Base-by-base conservation (phyloP, 2,329 filamentous ascomycete species). In the Apiospora hydei region DNA sequence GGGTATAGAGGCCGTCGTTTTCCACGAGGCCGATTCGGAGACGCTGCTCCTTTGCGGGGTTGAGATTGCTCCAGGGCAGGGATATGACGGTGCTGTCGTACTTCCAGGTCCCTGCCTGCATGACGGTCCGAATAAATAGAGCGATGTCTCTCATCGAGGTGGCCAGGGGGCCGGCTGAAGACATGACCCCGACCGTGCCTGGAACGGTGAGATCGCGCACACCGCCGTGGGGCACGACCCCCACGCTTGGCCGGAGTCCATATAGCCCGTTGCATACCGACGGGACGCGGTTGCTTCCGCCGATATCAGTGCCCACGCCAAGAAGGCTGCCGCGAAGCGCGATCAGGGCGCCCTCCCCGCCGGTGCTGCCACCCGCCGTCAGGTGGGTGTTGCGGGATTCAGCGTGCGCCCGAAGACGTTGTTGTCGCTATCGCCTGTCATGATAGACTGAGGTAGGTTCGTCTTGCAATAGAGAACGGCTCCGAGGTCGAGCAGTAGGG, bases 161-260 rank as follows among this genome's bases (percentile, higher is more conserved):
- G 7, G 87, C 82, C 81, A 92, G 84, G 1, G 90, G 90, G 0
- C 90, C 90, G n/a, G 91, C 81, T 0, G 89, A 85, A 0, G 90
- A 92, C 1, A 89, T 89, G 0, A 92, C 87, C 78, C 92, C 89
- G 71, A 91, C 88, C 76, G 92, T 90, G 2, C 90, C 89, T 10
- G 57, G 57, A 53, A 91, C 89, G 0, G 88, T 91, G 0, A 89
- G 90, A 0, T 91, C 89, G 0, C 88, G 84, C 0, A 90, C 88
- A 0, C 88, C 89, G 16, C 84, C 77, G 69, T 91, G 92, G 0
- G 90, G 88, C 0, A 91, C 3, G 81, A 47, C 26, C 76, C 82
- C 75, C 72, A 84, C 83, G 44, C 81, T 85, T 30, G 84, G 86
- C 70, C 88, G 87, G 46, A 88, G 79, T 0, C 85, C 85, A 74